Evolutionary conservation across 163 green algal species (phyloP), one percentile per base, ranked within the genome.

Genomic region (Scenedesmus sp.): DNA sequence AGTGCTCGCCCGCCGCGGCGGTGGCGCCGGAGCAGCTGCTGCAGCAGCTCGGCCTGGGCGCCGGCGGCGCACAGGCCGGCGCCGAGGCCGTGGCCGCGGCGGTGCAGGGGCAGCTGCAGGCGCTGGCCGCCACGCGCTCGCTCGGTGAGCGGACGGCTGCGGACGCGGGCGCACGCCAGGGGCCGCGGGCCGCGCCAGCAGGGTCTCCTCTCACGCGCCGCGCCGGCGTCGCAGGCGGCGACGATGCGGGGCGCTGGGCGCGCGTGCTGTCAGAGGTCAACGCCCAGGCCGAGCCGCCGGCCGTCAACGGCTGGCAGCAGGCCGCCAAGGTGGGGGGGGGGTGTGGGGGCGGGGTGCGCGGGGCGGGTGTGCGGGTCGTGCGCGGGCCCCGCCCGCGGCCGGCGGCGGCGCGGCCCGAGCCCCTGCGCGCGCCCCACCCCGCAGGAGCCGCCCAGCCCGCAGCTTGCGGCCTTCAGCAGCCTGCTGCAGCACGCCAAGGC

Each of bases 401-500:
- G n/a, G n/a, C n/a, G n/a, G n/a, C n/a, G n/a, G n/a, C n/a, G n/a
- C n/a, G n/a, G n/a, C n/a, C n/a, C n/a, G n/a, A n/a, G n/a, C n/a
- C n/a, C n/a, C n/a, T n/a, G n/a, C n/a, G n/a, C n/a, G n/a, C n/a
- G n/a, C n/a, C n/a, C n/a, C n/a, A n/a, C n/a, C n/a, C 51, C 18
- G 51, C 56, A 63, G 56, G 22, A 44, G 24, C n/a, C 28, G 5
- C 3, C 1, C 7, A 57, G 36, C 33, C 31, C 15, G 24, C 44
- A 67, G 29, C 48, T 65, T 31, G 11, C 9, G 1, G 4, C 22
- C n/a, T 75, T 63, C 63, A 56, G 18, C 39, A 14, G 15, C 0
- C 51, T 87, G 33, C 54, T 87, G 45, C 18, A 62, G 34, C 22
- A 63, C 7, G 82, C 82, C 39, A 77, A 69, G 22, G 53, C 51